Conservation (phyloP, 2,329 filamentous ascomycete species). For the Alternaria tenuissima region DNA sequence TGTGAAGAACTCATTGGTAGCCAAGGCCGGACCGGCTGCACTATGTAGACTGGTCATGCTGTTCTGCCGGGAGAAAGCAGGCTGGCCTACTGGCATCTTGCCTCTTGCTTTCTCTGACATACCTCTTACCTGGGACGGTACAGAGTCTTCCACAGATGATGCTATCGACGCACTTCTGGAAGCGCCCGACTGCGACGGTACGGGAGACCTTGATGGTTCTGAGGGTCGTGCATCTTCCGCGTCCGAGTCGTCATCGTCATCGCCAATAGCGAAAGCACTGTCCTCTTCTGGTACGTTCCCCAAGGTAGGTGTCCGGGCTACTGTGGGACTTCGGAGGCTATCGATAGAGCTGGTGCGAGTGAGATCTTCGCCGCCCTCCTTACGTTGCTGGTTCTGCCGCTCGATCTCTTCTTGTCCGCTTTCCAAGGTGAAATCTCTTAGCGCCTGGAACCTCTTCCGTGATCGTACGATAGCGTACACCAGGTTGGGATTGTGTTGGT, state of each 20-base stretch:
- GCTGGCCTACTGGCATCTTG: slow-evolving; percentile 87
- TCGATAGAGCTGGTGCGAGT: slow-evolving; percentile 70
- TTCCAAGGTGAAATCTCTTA: slow-evolving; percentile 88
- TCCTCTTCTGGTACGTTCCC: slow-evolving; percentile 80
- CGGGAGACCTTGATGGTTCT: slow-evolving; percentile 42
- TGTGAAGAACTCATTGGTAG: slow-evolving; percentile 71
- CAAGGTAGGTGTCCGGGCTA: slow-evolving; percentile 64
- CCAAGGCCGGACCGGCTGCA: slow-evolving; percentile 66
- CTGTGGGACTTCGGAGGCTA: slow-evolving; percentile 70
- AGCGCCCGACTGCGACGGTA: slow-evolving; percentile 45
- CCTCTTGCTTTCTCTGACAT: slow-evolving; percentile 98
- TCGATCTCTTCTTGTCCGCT: slow-evolving; percentile 92
- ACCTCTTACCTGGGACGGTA: slow-evolving; percentile 82
- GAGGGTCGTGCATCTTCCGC: slow-evolving; percentile 62
- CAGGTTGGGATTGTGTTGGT: slow-evolving; percentile 79
- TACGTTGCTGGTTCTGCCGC: slow-evolving; percentile 75
- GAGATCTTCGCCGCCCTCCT: slow-evolving; percentile 57
- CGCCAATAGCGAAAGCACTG: slow-evolving; percentile 85
- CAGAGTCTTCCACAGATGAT: slow-evolving; percentile 75
- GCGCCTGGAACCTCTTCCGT: slow-evolving; percentile 81
- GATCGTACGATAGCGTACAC: slow-evolving; percentile 82
- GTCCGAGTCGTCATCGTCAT: slow-evolving; percentile 78
- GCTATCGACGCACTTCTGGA: slow-evolving; percentile 69
- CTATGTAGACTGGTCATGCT: slow-evolving; percentile 82
- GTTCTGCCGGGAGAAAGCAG: slow-evolving; percentile 88